Evolutionary conservation across 2,329 filamentous ascomycete species (phyloP), one percentile per base, ranked within the genome.

Genomic region (Fusarium vanettenii): DNA sequence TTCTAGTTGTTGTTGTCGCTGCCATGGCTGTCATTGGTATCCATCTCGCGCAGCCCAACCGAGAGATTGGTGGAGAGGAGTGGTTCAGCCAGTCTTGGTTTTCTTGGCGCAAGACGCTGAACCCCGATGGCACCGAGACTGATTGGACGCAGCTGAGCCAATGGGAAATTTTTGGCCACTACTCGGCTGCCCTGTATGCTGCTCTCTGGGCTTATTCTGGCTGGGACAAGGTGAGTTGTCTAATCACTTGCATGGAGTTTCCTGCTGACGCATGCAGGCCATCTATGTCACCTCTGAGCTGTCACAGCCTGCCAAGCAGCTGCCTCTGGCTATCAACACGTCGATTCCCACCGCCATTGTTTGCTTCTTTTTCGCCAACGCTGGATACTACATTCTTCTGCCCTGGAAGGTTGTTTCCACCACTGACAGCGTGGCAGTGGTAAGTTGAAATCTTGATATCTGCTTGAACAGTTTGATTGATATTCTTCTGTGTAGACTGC

Each of bases 161-260:
- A 31, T 92, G 90, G 91, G 89, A 90, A 66, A 84, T 89, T 13
- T 85, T 91, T 29, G 90, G 90, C 0, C 88, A 91, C 73, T 88
- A 88, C 66, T 90, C 89, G 4, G 86, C 89, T 1, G 91, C 90
- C 0, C 83, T 92, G 1, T 92, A 92, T 73, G 90, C 87, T 0
- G 89, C 89, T 0, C 78, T 92, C 0, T 92, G 90, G 90, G 90
- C 89, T 0, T 92, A 92, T 69, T 90, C 89, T 0, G 91, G 91
- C 0, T 92, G 91, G 91, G 91, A 92, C 65, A 92, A 92, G 82
- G 89, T 89, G 43, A 82, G 85, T 60, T 11, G 18, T 18, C 4
- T 9, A 13, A n/a, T 35, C 29, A 27, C 43, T 14, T 20, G 29
- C 20, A 35, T 22, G 2, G 0, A n/a, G 22, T 5, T 10, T n/a